Percentiles rank a stretch among this genome's conserved stretches.
phyloP scores from a whole-genome alignment of 441 rosid genomes.

The Erysimum pusillum region DNA sequence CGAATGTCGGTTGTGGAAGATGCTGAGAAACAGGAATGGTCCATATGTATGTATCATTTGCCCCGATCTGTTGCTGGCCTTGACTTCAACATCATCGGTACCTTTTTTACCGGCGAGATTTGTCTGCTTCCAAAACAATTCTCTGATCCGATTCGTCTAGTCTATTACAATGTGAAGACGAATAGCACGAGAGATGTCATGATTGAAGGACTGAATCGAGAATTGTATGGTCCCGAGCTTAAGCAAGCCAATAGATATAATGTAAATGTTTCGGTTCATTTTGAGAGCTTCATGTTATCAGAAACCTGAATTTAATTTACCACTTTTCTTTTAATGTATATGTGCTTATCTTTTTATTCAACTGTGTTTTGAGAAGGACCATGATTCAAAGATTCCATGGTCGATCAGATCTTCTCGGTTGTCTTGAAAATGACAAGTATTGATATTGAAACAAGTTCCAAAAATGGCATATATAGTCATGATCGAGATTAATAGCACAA shows the following conservation, averaged over 20 bases:
- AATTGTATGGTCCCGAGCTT: neutral
- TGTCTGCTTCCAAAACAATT: neutral
- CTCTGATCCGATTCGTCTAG: slow-evolving; percentile 10
- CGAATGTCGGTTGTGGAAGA: slow-evolving; percentile 32
- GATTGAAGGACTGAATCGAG: neutral
- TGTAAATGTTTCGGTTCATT: slow-evolving; percentile 25
- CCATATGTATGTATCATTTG: slow-evolving; percentile 2
- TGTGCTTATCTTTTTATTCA: too few species aligned
- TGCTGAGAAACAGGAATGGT: slow-evolving; percentile 34
- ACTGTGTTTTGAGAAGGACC: too few species aligned
- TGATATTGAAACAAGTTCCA: too few species aligned
- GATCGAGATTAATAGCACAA: too few species aligned
- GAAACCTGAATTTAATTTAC: neutral
- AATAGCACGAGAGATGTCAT: slow-evolving; percentile 1
- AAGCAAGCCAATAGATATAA: neutral
- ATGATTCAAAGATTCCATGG: too few species aligned
- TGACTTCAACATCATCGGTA: slow-evolving; percentile 5
- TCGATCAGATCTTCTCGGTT: too few species aligned
- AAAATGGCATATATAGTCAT: too few species aligned
- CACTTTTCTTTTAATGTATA: neutral
- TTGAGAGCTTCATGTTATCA: slow-evolving; percentile 7
- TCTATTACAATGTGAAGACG: neutral
- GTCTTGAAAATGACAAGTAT: too few species aligned
- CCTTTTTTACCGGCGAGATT: slow-evolving; percentile 11
- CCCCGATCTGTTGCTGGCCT: neutral